phyloP scores from a whole-genome alignment of 2,329 filamentous ascomycete genomes.

The Aaosphaeria pasadenensis region DNA sequence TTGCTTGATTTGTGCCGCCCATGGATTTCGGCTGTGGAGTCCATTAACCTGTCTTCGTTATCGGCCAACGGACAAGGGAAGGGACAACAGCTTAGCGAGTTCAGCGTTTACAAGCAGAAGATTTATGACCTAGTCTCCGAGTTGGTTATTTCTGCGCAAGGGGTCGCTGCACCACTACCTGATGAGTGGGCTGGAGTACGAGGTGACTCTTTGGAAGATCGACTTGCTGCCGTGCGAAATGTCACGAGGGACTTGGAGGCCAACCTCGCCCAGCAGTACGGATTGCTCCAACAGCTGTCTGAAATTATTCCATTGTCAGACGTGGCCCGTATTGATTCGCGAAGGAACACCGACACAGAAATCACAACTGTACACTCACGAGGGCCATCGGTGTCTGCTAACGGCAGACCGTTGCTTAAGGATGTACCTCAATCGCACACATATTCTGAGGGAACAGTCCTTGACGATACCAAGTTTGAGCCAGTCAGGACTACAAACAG shows the following conservation, averaged over 20 bases:
- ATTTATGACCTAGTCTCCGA: conserved; percentile 93
- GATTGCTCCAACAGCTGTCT: conserved; percentile 80
- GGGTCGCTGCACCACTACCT: conserved; percentile 83
- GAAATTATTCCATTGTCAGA: conserved; percentile 64
- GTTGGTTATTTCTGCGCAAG: conserved; percentile 81
- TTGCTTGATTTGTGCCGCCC: conserved; percentile 86
- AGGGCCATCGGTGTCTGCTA: conserved; percentile 16
- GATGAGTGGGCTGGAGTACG: conserved; percentile 96
- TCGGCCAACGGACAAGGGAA: conserved; percentile 65
- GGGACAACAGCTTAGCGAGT: conserved; percentile 82
- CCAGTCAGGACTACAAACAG: conserved; percentile 31
- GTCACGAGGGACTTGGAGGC: conserved; percentile 80
- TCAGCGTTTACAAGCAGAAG: conserved; percentile 86
- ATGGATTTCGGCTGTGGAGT: conserved; percentile 88
- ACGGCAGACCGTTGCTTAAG: conserved; percentile 47
- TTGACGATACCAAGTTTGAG: conserved; percentile 31
- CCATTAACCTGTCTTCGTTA: conserved; percentile 80
- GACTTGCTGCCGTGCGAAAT: conserved; percentile 74
- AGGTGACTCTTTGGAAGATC: conserved; percentile 83
- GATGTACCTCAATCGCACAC: conserved; percentile 62
- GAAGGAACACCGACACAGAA: conserved; percentile 41
- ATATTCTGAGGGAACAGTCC: conserved; percentile 56
- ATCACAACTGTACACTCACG: conserved; percentile 25
- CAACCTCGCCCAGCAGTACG: conserved; percentile 82
- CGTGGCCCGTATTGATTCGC: conserved; percentile 29